A percentile compares a stretch with the other conserved stretches of the same genome.
Conservation (phyloP, 2,329 filamentous ascomycete genomes). For the Penicillium olsonii region DNA sequence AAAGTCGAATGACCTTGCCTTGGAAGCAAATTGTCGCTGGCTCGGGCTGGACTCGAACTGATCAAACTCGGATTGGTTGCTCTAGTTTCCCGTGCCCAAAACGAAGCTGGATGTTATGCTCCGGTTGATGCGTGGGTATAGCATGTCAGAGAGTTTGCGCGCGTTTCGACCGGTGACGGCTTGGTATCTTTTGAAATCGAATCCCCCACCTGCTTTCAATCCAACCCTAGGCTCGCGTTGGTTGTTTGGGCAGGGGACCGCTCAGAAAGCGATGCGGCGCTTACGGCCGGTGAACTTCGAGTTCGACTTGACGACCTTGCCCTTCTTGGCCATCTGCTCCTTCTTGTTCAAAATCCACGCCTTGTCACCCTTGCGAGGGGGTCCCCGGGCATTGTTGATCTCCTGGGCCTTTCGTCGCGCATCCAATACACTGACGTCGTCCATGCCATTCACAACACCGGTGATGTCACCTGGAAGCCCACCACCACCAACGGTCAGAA, state of each 20-base stretch:
- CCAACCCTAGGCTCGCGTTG: neutral
- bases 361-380: conserved; percentile 51
- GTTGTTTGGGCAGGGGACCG: neutral
- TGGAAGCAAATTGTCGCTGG: no score
- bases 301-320: conserved; percentile 86
- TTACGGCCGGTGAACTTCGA: conserved; percentile 95
- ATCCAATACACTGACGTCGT: conserved; percentile 80
- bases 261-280: conserved; percentile 74
- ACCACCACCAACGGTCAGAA: conserved; percentile 82
- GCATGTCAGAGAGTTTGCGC: neutral
- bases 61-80: neutral
- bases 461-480: conserved; percentile 74
- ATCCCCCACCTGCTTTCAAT: neutral
- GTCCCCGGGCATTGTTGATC: conserved; percentile 47
- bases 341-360: conserved; percentile 65
- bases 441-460: conserved; percentile 84
- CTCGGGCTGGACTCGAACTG: neutral
- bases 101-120: neutral
- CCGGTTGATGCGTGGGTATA: neutral
- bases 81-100: neutral
- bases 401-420: conserved; percentile 55
- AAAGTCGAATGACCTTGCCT: no score
- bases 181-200: neutral
- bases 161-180: neutral
- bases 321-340: conserved; percentile 89